phyloP scores from a whole-genome alignment of 441 rosid genomes.

The Bruguiera hainesii region DNA sequence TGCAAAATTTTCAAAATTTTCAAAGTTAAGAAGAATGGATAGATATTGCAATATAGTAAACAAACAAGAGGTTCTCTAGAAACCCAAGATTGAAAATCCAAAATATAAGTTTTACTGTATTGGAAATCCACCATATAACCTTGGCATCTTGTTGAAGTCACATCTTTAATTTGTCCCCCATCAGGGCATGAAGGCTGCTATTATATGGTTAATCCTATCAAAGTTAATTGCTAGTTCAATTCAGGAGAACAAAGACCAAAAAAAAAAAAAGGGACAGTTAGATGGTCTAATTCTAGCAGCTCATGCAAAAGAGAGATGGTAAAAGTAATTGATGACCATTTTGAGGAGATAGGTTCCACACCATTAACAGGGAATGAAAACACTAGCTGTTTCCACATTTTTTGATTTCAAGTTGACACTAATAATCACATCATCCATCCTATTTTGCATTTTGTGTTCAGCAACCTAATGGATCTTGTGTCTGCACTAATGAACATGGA shows the following conservation, averaged over 20 bases:
- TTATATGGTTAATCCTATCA: too few relatives aligned
- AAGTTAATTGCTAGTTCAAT: too few relatives aligned
- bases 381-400: not conserved
- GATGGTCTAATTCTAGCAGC: too few relatives aligned
- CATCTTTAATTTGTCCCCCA: not conserved
- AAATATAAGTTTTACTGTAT: not conserved
- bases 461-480: not conserved
- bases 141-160: conserved; percentile 1
- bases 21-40: not conserved
- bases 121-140: not conserved
- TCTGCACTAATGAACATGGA: too few relatives aligned
- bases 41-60: not conserved
- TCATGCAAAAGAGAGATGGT: too few relatives aligned
- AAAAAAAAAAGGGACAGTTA: too few relatives aligned
- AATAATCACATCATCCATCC: not conserved
- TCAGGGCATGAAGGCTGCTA: too few relatives aligned
- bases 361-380: not conserved
- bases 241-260: too few relatives aligned
- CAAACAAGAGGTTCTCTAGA: not conserved
- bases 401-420: not conserved
- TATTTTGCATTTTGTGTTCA: not conserved
- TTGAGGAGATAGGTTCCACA: conserved; percentile 2
- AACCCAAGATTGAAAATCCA: not conserved
- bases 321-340: not conserved
- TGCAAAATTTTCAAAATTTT: conserved; percentile 1